phyloP scores from a whole-genome alignment of 768 basidiomycete genomes.

The Inosperma sp. region DNA sequence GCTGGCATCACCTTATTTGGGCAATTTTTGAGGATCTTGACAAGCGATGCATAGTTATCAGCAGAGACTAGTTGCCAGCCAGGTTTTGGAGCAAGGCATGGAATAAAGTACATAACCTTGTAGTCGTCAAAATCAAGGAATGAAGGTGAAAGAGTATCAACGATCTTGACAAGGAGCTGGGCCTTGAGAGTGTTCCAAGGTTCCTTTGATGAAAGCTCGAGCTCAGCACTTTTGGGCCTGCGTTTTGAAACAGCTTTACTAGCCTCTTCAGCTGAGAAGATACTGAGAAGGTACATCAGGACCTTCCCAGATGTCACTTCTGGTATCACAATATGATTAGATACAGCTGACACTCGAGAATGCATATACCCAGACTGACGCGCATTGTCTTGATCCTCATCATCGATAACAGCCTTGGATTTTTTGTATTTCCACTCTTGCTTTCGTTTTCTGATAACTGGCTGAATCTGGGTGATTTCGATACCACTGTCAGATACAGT shows the following conservation, averaged over 20 bases:
- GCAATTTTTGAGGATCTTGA: neutral
- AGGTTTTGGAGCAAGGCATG: neutral
- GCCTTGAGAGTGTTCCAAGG: neutral
- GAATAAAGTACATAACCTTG: neutral
- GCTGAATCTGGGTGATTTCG: neutral
- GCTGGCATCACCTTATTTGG: neutral
- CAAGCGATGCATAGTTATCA: neutral
- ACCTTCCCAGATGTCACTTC: neutral
- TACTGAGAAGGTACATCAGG: neutral
- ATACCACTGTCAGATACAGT: neutral
- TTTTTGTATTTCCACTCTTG: neutral
- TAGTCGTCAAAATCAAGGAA: neutral
- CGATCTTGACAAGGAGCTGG: neutral
- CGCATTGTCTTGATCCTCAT: neutral
- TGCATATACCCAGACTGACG: neutral
- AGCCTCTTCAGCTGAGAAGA: neutral
- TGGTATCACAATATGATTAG: too few species aligned
- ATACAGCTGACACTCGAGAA: neutral
- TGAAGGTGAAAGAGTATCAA: neutral
- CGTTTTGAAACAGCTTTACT: neutral
- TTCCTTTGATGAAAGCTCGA: neutral
- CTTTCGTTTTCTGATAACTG: neutral
- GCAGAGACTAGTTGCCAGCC: neutral
- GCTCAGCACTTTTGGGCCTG: neutral
- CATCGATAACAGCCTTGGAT: neutral